Percentiles rank a stretch among this genome's conserved stretches.
Evolutionary conservation across 2,329 filamentous ascomycete genomes (phyloP).

Genomic region (Hymenoscyphus fructigenus): DNA sequence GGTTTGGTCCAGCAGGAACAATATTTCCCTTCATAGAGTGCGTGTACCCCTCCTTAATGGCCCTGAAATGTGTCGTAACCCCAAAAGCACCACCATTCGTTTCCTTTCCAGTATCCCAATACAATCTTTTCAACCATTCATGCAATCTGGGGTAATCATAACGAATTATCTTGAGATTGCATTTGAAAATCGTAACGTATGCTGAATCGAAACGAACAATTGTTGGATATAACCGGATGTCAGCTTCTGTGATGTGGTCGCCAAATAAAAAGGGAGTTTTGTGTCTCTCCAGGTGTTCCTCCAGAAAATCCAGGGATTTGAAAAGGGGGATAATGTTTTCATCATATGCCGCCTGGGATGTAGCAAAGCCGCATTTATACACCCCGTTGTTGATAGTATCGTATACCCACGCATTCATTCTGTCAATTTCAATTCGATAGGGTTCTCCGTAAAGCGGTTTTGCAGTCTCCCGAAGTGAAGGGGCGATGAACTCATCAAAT

Average conservation of each 20-base stretch:
- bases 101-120: slow-evolving; percentile 48
- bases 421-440: slow-evolving; percentile 65
- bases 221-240: slow-evolving; percentile 68
- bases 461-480: slow-evolving; percentile 56
- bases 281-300: slow-evolving; percentile 58
- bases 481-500: slow-evolving; percentile 30
- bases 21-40: slow-evolving; percentile 26
- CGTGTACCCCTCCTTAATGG: slow-evolving; percentile 49
- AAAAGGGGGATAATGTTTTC: slow-evolving; percentile 70
- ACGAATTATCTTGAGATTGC: slow-evolving; percentile 48
- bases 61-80: slow-evolving; percentile 31
- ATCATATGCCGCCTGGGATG: slow-evolving; percentile 77
- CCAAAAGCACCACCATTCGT: slow-evolving; percentile 54
- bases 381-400: slow-evolving; percentile 66
- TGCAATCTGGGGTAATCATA: slow-evolving; percentile 60
- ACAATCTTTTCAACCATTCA: slow-evolving; percentile 63
- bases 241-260: slow-evolving; percentile 71
- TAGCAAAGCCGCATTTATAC: slow-evolving; percentile 78
- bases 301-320: slow-evolving; percentile 70
- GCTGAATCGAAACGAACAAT: slow-evolving; percentile 65
- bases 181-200: slow-evolving; percentile 65
- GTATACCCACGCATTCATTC: slow-evolving; percentile 77
- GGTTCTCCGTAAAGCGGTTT: slow-evolving; percentile 59
- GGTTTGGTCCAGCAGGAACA: neutral
- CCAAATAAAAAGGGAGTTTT: slow-evolving; percentile 65